These are phyloP conservation scores for Ustilago bromivora DNA, from an alignment of 1,284 basidiomycete species.

Conservation along the genomic window DNA sequence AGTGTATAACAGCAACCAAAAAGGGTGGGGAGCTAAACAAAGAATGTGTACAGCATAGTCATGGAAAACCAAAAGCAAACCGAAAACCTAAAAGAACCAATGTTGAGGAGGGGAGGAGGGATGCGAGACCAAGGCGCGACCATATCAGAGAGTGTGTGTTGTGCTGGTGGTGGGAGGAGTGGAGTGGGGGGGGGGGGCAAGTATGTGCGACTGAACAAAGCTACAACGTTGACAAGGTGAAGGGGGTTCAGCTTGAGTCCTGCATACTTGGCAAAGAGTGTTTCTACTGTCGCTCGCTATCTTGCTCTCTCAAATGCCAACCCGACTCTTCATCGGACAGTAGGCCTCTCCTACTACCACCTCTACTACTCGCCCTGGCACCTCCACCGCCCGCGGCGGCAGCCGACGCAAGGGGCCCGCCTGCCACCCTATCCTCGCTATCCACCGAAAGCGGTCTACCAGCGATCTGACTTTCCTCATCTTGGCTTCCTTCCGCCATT, in stretches of 20 bases:
- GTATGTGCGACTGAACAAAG: slow-evolving; percentile 36
- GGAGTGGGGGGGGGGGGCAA: not conserved
- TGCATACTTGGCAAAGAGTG: not conserved
- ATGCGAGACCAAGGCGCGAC: not conserved
- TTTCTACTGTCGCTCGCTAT: slow-evolving; percentile 24
- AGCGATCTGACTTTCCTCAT: slow-evolving; percentile 44
- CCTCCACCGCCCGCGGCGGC: slow-evolving; percentile 32
- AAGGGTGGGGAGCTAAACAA: not conserved
- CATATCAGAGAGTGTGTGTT: too few relatives aligned
- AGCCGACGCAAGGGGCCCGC: slow-evolving; percentile 36
- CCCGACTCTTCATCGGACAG: slow-evolving; percentile 49
- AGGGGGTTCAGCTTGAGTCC: slow-evolving; percentile 28
- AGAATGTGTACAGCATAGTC: not conserved
- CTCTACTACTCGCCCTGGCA: slow-evolving; percentile 15
- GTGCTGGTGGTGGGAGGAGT: not conserved
- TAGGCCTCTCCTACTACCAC: slow-evolving; percentile 18
- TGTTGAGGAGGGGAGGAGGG: not conserved
- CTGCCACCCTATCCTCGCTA: slow-evolving; percentile 13
- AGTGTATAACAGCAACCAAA: not conserved
- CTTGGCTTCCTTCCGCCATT: slow-evolving; percentile 30
- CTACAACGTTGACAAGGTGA: not conserved
- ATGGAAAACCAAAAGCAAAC: not conserved
- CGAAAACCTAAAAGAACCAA: not conserved
- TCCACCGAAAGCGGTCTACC: slow-evolving; percentile 18
- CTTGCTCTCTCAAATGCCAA: slow-evolving; percentile 53